Conservation (phyloP, 2,329 filamentous ascomycete genomes). For the Teratosphaeriaceae sp. region DNA sequence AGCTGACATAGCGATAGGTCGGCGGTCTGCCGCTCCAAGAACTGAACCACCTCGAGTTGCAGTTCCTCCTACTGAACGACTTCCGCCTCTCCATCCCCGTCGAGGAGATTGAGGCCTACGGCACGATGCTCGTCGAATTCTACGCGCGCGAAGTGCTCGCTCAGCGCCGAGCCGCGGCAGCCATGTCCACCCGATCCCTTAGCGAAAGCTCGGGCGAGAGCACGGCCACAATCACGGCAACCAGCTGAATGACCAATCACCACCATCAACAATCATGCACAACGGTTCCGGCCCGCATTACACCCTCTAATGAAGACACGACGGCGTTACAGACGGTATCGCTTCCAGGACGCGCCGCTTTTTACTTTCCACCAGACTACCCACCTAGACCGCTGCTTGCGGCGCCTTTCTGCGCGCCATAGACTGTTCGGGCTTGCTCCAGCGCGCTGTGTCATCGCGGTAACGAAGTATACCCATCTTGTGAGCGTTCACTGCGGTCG, state of each 20-base stretch:
- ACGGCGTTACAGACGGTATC: slow-evolving; percentile 8
- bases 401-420: slow-evolving; percentile 1
- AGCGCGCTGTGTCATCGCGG: background rate
- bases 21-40: slow-evolving; percentile 87
- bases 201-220: slow-evolving; percentile 28
- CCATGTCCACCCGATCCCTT: slow-evolving; percentile 21
- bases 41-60: slow-evolving; percentile 90
- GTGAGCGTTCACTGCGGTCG: background rate
- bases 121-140: slow-evolving; percentile 97
- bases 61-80: slow-evolving; percentile 93
- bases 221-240: slow-evolving; percentile 23
- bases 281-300: no score
- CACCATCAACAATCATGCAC: no score
- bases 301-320: slow-evolving; percentile 15
- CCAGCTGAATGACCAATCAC: no score
- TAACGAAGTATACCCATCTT: background rate
- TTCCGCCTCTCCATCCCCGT: slow-evolving; percentile 89
- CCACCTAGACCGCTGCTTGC: slow-evolving; percentile 7
- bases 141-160: slow-evolving; percentile 85
- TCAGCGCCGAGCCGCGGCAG: slow-evolving; percentile 44
- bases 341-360: background rate
- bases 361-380: slow-evolving; percentile 5
- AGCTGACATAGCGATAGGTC: slow-evolving; percentile 56
- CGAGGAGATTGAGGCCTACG: slow-evolving; percentile 93
- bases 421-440: no score